phyloP scores from a whole-genome alignment of 306 rosid species.

The Quercus ilex region DNA sequence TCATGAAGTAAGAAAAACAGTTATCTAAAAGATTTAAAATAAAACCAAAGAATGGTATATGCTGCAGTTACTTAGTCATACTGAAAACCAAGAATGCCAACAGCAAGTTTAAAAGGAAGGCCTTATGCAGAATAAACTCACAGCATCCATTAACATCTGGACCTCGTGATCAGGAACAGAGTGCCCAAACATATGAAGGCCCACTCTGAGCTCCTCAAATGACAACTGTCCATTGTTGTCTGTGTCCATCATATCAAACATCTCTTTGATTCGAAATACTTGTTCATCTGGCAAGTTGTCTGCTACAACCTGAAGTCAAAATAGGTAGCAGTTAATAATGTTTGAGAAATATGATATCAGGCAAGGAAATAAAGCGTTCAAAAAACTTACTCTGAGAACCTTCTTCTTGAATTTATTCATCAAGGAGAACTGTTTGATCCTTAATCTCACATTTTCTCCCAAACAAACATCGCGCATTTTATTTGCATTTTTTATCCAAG shows the following conservation, averaged over 20 bases:
- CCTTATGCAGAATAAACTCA: constrained; percentile 33
- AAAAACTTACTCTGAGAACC: constrained; percentile 77
- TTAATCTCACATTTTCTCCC: constrained; percentile 74
- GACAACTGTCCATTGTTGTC: constrained; percentile 75
- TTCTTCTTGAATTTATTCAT: constrained; percentile 93
- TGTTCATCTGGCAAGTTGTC: constrained; percentile 78
- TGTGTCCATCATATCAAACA: constrained; percentile 80
- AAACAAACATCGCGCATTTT: constrained; percentile 54
- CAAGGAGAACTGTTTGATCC: constrained; percentile 87
- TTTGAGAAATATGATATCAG: background rate
- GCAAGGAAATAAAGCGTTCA: background rate
- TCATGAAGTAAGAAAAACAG: background rate
- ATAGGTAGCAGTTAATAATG: background rate
- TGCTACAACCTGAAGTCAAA: constrained; percentile 68
- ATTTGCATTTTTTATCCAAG: constrained; percentile 72
- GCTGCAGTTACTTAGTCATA: background rate
- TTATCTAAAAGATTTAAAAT: background rate
- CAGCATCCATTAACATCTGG: constrained; percentile 76
- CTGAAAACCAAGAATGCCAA: background rate
- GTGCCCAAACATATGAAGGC: constrained; percentile 67
- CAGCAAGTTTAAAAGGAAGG: background rate
- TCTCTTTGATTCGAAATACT: constrained; percentile 52
- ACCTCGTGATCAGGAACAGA: constrained; percentile 70
- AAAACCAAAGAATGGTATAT: background rate
- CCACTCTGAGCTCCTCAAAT: constrained; percentile 83